Evolutionary conservation across 352 stramenopile species (phyloP).

Genomic region (Globisporangium paroecandrum): DNA sequence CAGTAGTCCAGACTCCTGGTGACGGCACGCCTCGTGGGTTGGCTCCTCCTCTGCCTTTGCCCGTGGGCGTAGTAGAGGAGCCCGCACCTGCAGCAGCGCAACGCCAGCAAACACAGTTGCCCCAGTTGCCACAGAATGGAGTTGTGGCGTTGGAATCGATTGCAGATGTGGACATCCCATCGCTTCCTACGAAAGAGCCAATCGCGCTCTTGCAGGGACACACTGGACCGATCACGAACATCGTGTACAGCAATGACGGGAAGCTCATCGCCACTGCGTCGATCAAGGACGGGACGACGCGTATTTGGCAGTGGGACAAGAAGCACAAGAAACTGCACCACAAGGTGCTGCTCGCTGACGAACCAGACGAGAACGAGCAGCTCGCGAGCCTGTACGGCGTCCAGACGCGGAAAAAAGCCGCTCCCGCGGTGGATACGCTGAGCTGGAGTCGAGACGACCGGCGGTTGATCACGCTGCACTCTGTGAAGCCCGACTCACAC

Average conservation of each 20-base stretch:
- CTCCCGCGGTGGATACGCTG: conserved; percentile 57
- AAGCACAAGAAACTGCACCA: conserved; percentile 59
- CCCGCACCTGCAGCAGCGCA: not conserved
- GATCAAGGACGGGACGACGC: conserved; percentile 90
- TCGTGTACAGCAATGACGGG: conserved; percentile 89
- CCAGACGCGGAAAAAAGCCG: conserved; percentile 35
- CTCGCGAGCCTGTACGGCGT: conserved; percentile 44
- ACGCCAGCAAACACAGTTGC: conserved; percentile 35
- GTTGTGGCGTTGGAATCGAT: conserved; percentile 36
- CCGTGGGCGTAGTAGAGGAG: not conserved
- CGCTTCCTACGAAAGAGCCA: conserved; percentile 42
- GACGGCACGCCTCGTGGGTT: not conserved
- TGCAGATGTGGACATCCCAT: conserved; percentile 42
- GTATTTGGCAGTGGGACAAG: conserved; percentile 61
- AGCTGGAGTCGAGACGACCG: conserved; percentile 63
- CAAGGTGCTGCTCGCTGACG: conserved; percentile 44
- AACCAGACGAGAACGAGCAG: conserved; percentile 40
- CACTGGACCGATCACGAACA: conserved; percentile 91
- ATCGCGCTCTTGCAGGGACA: conserved; percentile 82
- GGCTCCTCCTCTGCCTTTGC: not conserved
- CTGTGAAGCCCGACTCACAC: conserved; percentile 56
- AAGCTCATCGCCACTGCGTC: conserved; percentile 92
- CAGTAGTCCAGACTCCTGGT: conserved; percentile 14
- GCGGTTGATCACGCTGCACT: conserved; percentile 65
- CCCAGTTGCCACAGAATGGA: conserved; percentile 48